These are phyloP conservation scores for Hypseocharis bilobata DNA, from an alignment of 441 rosid genomes.

Conservation along the genomic window DNA sequence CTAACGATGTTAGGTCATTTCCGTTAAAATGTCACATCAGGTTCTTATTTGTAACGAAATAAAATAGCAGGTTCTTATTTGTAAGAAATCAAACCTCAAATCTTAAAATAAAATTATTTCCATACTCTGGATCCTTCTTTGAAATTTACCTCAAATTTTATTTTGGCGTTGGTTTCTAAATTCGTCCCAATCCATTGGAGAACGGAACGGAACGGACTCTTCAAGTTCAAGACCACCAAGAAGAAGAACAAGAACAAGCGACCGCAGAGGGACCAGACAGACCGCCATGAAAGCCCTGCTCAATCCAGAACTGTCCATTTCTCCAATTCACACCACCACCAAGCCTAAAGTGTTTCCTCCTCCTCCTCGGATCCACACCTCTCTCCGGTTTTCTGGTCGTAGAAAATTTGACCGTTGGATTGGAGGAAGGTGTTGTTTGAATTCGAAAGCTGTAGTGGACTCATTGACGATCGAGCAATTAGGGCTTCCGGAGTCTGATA, in stretches of 20 bases:
- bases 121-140: too few relatives aligned
- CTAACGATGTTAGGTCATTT: too few relatives aligned
- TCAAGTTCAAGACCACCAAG: background rate
- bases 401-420: conserved; percentile 17
- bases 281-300: conserved; percentile 53
- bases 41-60: too few relatives aligned
- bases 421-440: background rate
- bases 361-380: conserved; percentile 11
- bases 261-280: background rate
- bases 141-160: too few relatives aligned
- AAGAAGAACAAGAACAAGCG: too few relatives aligned
- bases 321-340: conserved; percentile 24
- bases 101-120: too few relatives aligned
- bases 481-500: conserved; percentile 53
- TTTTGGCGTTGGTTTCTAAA: too few relatives aligned
- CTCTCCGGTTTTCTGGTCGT: conserved; percentile 25
- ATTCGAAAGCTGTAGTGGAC: conserved; percentile 33
- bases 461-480: conserved; percentile 43
- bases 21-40: too few relatives aligned
- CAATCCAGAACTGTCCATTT: conserved; percentile 27
- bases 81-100: too few relatives aligned
- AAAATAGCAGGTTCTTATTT: too few relatives aligned
- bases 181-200: too few relatives aligned
- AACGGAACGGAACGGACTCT: background rate
- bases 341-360: conserved; percentile 19